phyloP scores from a whole-genome alignment of 306 rosid genomes.

The Cucurbita pepo region DNA sequence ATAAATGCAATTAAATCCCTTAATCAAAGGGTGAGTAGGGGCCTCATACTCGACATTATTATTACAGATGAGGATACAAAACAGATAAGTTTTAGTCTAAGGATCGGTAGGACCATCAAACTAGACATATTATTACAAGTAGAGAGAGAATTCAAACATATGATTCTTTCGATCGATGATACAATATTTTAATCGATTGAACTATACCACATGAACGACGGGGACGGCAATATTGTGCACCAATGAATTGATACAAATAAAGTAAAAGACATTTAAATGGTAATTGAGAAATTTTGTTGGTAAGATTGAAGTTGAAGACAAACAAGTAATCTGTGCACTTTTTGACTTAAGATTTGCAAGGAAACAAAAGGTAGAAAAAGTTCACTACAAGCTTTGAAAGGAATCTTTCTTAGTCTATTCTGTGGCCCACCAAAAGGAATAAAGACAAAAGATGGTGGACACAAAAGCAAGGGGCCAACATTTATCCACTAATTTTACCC shows the following conservation, averaged over 20 bases:
- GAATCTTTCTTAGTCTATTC: background rate
- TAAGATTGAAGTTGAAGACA: background rate
- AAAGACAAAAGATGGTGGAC: constrained; percentile 2
- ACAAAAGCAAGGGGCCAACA: background rate
- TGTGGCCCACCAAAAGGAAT: constrained; percentile 2
- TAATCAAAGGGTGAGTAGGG: background rate
- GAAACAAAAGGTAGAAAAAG: background rate
- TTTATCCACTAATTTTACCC: background rate
- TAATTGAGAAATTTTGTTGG: background rate
- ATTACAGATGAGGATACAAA: background rate
- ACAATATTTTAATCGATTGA: too few species aligned
- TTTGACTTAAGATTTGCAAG: background rate
- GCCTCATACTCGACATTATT: background rate
- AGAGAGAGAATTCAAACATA: too few species aligned
- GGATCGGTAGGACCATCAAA: background rate
- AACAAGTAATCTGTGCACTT: background rate
- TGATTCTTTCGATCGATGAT: too few species aligned
- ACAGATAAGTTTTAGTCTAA: background rate
- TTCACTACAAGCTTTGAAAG: background rate
- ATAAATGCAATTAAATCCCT: background rate
- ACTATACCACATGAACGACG: too few species aligned
- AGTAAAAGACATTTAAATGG: background rate
- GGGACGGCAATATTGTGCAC: background rate
- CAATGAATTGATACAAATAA: background rate
- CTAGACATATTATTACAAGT: background rate